A percentile compares a stretch with the other conserved stretches of the same genome.
Conservation (phyloP, 2,329 filamentous ascomycete genomes). For the Ophiocordyceps camponoti-saundersi region DNA sequence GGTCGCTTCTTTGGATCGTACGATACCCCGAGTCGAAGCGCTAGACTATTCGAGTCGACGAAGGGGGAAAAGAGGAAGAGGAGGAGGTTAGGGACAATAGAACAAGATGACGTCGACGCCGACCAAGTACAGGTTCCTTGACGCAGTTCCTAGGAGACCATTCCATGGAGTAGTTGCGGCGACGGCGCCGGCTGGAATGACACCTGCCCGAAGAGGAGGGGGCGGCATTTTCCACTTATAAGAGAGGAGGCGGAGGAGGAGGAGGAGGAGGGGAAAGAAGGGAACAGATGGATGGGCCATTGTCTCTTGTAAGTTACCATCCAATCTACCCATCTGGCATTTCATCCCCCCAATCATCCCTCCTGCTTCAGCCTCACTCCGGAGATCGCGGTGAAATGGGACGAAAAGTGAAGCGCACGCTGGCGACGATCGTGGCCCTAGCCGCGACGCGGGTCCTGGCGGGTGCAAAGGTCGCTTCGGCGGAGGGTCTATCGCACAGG, state of each 20-base stretch:
- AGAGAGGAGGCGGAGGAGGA: not conserved
- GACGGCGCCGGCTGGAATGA: not conserved
- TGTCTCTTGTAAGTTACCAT: not conserved
- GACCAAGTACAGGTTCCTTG: not conserved
- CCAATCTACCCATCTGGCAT: not conserved
- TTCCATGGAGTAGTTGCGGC: not conserved
- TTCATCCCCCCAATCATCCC: no score
- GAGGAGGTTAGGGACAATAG: not conserved
- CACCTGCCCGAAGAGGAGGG: not conserved
- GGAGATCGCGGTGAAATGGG: not conserved
- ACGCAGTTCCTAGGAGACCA: not conserved
- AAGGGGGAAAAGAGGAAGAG: no score
- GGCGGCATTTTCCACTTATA: not conserved
- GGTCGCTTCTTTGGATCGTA: not conserved
- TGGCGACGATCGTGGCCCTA: slow-evolving; percentile 1
- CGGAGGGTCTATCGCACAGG: slow-evolving; percentile 10
- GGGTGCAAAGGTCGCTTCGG: slow-evolving; percentile 6
- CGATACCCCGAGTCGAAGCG: not conserved
- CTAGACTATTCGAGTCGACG: not conserved
- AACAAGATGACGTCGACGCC: not conserved
- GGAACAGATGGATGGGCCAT: no score
- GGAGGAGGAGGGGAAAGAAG: not conserved
- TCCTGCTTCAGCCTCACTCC: no score
- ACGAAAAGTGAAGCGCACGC: not conserved
- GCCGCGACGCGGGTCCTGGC: slow-evolving; percentile 2